Evolutionary conservation across 2,329 filamentous ascomycete species (phyloP).

Genomic region (Penicillium sp.): DNA sequence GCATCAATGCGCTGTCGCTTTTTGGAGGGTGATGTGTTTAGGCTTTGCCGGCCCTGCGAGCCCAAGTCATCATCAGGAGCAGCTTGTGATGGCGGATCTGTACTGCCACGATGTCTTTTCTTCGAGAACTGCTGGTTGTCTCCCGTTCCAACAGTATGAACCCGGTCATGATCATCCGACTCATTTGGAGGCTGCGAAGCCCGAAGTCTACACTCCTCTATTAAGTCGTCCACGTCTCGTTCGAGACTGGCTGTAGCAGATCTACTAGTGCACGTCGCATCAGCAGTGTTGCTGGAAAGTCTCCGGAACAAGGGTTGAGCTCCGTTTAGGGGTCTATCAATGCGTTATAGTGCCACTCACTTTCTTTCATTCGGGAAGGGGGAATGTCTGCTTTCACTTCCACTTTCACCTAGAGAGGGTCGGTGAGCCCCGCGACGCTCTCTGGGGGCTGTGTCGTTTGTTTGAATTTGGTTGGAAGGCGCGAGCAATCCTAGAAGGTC

Average conservation of each 20-base stretch:
- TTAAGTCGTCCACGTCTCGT: background rate
- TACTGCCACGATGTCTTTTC: constrained; percentile 12
- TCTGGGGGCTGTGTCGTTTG: background rate
- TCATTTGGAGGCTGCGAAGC: background rate
- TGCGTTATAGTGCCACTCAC: background rate
- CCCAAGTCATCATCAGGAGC: background rate
- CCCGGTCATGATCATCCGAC: background rate
- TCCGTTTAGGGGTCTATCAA: background rate
- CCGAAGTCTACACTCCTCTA: background rate
- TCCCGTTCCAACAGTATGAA: background rate
- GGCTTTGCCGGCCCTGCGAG: background rate
- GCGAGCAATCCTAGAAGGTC: constrained; percentile 9
- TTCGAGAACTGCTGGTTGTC: background rate
- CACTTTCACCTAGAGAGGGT: background rate
- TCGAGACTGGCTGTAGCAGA: background rate
- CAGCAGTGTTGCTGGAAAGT: background rate
- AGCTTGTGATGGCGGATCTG: background rate
- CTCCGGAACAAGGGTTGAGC: background rate
- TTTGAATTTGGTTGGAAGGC: background rate
- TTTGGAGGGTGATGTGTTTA: background rate
- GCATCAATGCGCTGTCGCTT: constrained; percentile 15
- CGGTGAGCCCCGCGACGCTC: background rate
- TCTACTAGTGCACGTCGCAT: background rate
- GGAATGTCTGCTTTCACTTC: background rate
- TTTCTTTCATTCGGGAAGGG: background rate